Evolutionary conservation across 495 filamentous ascomycete genomes (phyloP).

Genomic region (Lasiosphaeria miniovina): DNA sequence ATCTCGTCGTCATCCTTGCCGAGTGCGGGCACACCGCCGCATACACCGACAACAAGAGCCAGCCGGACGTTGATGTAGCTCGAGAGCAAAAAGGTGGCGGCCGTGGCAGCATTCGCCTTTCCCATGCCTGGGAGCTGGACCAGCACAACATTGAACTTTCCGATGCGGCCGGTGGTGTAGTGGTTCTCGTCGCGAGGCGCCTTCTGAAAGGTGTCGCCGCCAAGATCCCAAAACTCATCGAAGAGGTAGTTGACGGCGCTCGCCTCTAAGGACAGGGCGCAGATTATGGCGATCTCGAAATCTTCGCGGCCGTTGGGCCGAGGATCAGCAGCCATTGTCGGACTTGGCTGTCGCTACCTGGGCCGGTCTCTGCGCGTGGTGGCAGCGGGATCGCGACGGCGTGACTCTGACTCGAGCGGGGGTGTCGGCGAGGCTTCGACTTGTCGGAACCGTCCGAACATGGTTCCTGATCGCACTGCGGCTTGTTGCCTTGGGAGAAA

Average conservation of each 20-base stretch:
- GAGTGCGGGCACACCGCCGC: constrained; percentile 27
- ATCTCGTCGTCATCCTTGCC: constrained; percentile 21
- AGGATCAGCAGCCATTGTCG: not conserved
- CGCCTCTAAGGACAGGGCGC: constrained; percentile 31
- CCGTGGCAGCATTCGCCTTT: constrained; percentile 29
- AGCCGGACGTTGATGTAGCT: constrained; percentile 29
- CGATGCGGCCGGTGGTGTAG: constrained; percentile 38
- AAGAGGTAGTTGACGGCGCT: constrained; percentile 26
- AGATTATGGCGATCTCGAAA: constrained; percentile 36
- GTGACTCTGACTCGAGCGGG: no score
- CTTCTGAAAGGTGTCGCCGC: constrained; percentile 22
- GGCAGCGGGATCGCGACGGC: no score
- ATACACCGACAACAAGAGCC: constrained; percentile 32
- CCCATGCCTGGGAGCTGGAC: constrained; percentile 32
- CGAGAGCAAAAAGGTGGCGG: constrained; percentile 24
- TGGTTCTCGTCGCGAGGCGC: constrained; percentile 27
- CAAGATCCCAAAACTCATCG: constrained; percentile 29
- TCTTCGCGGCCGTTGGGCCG: constrained; percentile 9
- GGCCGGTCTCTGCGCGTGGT: no score
- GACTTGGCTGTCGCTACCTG: not conserved
- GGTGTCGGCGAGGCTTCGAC: no score
- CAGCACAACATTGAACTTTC: constrained; percentile 35
- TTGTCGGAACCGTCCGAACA: no score
- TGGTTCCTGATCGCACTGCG: no score
- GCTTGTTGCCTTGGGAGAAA: no score